A percentile compares a stretch with the other conserved stretches of the same genome.
Evolutionary conservation across 768 basidiomycete species (phyloP).

Genomic region (Xerocomus brunneocitrinus): DNA sequence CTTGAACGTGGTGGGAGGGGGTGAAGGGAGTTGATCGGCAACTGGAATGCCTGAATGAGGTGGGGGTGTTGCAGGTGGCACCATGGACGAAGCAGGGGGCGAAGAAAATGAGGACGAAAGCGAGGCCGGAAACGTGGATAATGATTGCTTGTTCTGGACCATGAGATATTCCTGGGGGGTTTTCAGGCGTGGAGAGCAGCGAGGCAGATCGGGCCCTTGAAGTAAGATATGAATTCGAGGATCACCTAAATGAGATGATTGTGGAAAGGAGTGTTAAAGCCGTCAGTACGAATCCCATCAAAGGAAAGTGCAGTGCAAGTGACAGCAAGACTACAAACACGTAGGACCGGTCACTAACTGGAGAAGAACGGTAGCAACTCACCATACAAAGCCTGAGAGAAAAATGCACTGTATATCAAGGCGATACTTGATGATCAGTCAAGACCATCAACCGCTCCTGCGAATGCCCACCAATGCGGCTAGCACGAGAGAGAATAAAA

Average conservation of each 20-base stretch:
- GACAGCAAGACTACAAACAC: conserved; percentile 23
- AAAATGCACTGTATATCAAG: conserved; percentile 9
- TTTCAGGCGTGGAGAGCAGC: conserved; percentile 14
- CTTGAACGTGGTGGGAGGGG: conserved; percentile 34
- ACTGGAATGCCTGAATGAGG: conserved; percentile 39
- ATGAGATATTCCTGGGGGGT: conserved; percentile 22
- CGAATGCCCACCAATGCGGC: conserved; percentile 3
- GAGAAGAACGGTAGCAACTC: conserved; percentile 12
- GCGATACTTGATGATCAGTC: conserved; percentile 18
- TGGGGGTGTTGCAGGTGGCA: conserved; percentile 33
- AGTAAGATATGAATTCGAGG: conserved; percentile 24
- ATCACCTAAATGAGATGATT: conserved; percentile 27
- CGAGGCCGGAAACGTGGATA: conserved; percentile 38
- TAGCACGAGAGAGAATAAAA: conserved; percentile 8
- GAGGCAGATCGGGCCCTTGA: conserved; percentile 16
- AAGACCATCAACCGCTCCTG: conserved; percentile 23
- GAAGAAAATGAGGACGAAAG: conserved; percentile 44
- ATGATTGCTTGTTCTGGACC: conserved; percentile 35
- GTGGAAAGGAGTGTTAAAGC: conserved; percentile 11
- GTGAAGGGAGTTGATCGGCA: conserved; percentile 40
- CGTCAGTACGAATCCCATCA: conserved; percentile 15
- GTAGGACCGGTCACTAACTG: conserved; percentile 2
- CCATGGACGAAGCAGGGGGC: conserved; percentile 39
- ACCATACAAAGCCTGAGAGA: conserved; percentile 21
- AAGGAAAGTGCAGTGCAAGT: conserved; percentile 8